phyloP scores from a whole-genome alignment of 1,139 yeast species.

The Scheffersomyces segobiensis region DNA sequence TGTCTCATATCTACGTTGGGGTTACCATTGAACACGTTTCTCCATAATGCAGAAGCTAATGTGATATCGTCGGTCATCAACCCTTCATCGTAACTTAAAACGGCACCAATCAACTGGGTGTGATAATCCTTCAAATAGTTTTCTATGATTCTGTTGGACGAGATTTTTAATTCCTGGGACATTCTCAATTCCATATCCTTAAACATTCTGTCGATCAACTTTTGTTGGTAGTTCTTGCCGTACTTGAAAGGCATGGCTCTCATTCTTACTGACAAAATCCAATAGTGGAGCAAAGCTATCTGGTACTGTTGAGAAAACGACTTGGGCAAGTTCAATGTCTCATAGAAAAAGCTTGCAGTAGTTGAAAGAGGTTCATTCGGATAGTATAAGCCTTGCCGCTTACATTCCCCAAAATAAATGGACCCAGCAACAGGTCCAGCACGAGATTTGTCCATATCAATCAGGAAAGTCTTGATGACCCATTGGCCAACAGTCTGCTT shows the following conservation, averaged over 20 bases:
- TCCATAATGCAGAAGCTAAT: slow-evolving; percentile 85
- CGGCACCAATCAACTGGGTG: slow-evolving; percentile 84
- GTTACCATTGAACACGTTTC: slow-evolving; percentile 87
- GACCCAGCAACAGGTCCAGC: slow-evolving; percentile 96
- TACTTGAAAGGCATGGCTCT: slow-evolving; percentile 91
- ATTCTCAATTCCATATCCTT: slow-evolving; percentile 85
- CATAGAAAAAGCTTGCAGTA: slow-evolving; percentile 72
- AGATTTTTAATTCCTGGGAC: slow-evolving; percentile 80
- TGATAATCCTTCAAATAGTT: slow-evolving; percentile 88
- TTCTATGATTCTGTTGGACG: slow-evolving; percentile 81
- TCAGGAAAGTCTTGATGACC: slow-evolving; percentile 61
- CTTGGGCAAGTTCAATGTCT: slow-evolving; percentile 76
- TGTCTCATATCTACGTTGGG: slow-evolving; percentile 80
- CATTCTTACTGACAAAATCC: slow-evolving; percentile 94
- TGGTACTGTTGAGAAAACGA: slow-evolving; percentile 96
- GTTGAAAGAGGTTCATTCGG: slow-evolving; percentile 67
- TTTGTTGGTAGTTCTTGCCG: slow-evolving; percentile 89
- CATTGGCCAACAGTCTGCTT: slow-evolving; percentile 72
- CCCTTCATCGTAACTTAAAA: slow-evolving; percentile 92
- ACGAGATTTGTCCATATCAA: slow-evolving; percentile 90
- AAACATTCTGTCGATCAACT: slow-evolving; percentile 84
- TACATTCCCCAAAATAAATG: slow-evolving; percentile 81
- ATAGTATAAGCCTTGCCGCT: slow-evolving; percentile 75
- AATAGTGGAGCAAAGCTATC: slow-evolving; percentile 83
- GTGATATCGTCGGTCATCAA: slow-evolving; percentile 80